Percentiles rank a stretch among this genome's conserved stretches.
Conservation (phyloP, 1,284 basidiomycete species). For the Thelephora terrestris region DNA sequence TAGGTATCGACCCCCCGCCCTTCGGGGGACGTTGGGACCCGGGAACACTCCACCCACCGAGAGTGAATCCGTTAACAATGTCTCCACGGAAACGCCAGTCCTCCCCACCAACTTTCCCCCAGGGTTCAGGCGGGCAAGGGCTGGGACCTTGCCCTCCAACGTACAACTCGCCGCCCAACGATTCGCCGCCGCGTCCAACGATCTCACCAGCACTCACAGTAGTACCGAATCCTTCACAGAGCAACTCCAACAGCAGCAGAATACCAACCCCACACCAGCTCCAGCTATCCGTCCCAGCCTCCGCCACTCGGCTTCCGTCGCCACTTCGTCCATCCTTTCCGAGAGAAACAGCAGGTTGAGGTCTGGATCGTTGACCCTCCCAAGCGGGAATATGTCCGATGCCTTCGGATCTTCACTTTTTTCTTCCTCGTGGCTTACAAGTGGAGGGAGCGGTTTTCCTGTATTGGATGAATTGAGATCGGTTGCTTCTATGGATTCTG, state of each 20-base stretch:
- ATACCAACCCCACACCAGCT: slow-evolving; percentile 28
- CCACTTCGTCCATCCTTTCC: slow-evolving; percentile 48
- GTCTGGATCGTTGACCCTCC: slow-evolving; percentile 76
- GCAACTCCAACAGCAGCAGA: slow-evolving; percentile 40
- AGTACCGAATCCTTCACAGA: slow-evolving; percentile 60
- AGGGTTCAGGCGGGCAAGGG: slow-evolving; percentile 79
- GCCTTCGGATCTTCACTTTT: slow-evolving; percentile 84
- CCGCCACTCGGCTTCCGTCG: slow-evolving; percentile 65
- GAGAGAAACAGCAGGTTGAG: slow-evolving; percentile 75
- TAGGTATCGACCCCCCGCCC: slow-evolving; percentile 72
- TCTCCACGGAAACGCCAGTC: slow-evolving; percentile 39
- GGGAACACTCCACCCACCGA: slow-evolving; percentile 68
- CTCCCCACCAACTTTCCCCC: slow-evolving; percentile 63
- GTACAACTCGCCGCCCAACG: slow-evolving; percentile 78
- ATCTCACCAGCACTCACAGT: slow-evolving; percentile 39
- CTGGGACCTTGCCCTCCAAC: slow-evolving; percentile 81
- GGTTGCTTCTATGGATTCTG: slow-evolving; percentile 68
- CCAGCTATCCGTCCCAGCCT: slow-evolving; percentile 55
- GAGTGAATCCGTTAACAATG: slow-evolving; percentile 24
- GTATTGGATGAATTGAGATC: slow-evolving; percentile 72
- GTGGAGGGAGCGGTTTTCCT: slow-evolving; percentile 44
- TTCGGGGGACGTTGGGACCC: slow-evolving; percentile 53
- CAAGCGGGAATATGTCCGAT: slow-evolving; percentile 64
- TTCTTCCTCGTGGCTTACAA: slow-evolving; percentile 78
- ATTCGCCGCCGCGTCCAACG: slow-evolving; percentile 59